These are phyloP conservation scores for Acanthamoeba castellanii DNA, from an alignment of 208 protist species.

Conservation along the genomic window DNA sequence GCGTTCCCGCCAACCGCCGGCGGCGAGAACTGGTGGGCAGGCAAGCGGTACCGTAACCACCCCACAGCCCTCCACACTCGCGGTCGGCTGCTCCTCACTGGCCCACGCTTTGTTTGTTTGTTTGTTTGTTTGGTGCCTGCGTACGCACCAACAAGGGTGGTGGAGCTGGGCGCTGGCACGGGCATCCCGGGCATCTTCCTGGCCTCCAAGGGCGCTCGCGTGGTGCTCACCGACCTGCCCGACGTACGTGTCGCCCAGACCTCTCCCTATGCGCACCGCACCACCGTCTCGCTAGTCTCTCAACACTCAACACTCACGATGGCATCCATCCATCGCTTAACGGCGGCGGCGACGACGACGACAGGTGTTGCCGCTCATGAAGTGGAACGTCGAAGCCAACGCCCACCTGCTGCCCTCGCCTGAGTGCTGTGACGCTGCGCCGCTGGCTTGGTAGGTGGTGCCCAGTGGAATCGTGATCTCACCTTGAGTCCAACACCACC, in stretches of 20 bases:
- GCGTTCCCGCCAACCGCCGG: not conserved
- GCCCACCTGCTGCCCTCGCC: not conserved
- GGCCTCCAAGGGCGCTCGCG: slow-evolving; percentile 42
- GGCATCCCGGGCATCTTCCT: slow-evolving; percentile 62
- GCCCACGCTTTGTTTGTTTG: not conserved
- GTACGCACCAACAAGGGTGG: not conserved
- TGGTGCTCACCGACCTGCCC: slow-evolving; percentile 35
- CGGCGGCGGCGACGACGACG: not conserved
- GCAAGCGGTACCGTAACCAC: slow-evolving; percentile 29
- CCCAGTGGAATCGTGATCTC: not conserved
- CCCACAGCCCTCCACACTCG: not conserved
- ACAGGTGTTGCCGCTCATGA: slow-evolving; percentile 24
- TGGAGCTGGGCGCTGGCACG: slow-evolving; percentile 71
- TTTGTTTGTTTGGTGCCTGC: not conserved
- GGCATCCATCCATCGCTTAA: too few species aligned
- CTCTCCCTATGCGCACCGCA: too few species aligned
- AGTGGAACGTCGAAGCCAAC: slow-evolving; percentile 32
- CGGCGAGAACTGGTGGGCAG: slow-evolving; percentile 39
- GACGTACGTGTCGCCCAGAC: not conserved
- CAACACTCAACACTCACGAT: too few species aligned
- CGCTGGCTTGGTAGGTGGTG: slow-evolving; percentile 16
- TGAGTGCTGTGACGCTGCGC: not conserved
- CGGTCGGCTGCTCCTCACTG: not conserved
- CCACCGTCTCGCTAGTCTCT: not conserved
- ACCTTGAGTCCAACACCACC: too few species aligned